These are phyloP conservation scores for Pholiota adiposa DNA, from an alignment of 1,284 basidiomycete species.

Conservation along the genomic window DNA sequence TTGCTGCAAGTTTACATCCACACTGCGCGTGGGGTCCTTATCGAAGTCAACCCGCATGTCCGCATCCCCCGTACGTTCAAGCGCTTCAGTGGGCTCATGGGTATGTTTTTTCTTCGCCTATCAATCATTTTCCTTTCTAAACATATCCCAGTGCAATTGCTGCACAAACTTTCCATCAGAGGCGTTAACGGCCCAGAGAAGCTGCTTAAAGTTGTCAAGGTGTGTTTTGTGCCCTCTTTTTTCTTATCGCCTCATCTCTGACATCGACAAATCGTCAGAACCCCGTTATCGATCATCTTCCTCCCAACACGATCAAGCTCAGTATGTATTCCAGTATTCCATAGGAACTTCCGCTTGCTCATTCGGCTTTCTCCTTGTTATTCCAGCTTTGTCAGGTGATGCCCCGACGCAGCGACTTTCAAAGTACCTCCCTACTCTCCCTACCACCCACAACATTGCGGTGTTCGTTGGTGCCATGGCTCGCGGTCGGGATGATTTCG, in stretches of 20 bases:
- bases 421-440: slow-evolving; percentile 72
- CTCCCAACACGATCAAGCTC: slow-evolving; percentile 94
- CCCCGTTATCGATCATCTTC: slow-evolving; percentile 94
- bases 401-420: slow-evolving; percentile 85
- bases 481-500: slow-evolving; percentile 94
- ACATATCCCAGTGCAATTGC: slow-evolving; percentile 80
- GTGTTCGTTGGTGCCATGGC: slow-evolving; percentile 99
- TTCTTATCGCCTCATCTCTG: slow-evolving; percentile 6
- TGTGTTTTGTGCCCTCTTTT: slow-evolving; percentile 19
- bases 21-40: slow-evolving; percentile 94
- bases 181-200: slow-evolving; percentile 98
- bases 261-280: slow-evolving; percentile 57
- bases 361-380: slow-evolving; percentile 8
- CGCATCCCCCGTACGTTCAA: slow-evolving; percentile 99
- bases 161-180: slow-evolving; percentile 95
- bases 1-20: slow-evolving; percentile 98
- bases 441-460: slow-evolving; percentile 87
- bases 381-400: slow-evolving; percentile 87
- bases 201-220: slow-evolving; percentile 94
- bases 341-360: background rate
- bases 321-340: slow-evolving; percentile 56
- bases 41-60: slow-evolving; percentile 98
- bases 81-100: slow-evolving; percentile 98
- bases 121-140: background rate
- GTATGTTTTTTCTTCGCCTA: slow-evolving; percentile 48